These are phyloP conservation scores for Actinidia chinensis DNA, from an alignment of 179 eudicot species.

Conservation along the genomic window DNA sequence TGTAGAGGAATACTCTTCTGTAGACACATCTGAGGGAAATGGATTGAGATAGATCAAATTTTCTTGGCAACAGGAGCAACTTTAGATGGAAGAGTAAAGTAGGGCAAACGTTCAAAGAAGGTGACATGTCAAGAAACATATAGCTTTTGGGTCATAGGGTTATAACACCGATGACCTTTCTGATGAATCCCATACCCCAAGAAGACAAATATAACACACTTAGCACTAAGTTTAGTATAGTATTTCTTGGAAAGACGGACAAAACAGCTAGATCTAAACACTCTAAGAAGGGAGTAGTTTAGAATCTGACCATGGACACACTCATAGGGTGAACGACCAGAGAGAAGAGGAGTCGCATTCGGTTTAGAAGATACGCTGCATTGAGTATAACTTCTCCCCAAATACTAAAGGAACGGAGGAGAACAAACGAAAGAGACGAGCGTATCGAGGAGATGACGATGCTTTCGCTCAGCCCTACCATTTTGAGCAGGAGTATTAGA, in stretches of 20 bases:
- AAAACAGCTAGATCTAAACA: neutral
- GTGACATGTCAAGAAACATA: too few species aligned
- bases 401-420: neutral
- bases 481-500: too few species aligned
- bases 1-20: neutral
- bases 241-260: neutral
- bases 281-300: neutral
- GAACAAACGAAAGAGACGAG: neutral
- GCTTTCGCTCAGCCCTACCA: too few species aligned
- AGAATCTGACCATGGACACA: neutral
- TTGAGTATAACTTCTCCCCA: neutral
- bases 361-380: neutral
- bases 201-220: neutral
- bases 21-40: neutral
- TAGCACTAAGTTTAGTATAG: neutral
- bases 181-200: neutral
- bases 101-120: too few species aligned
- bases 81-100: too few species aligned
- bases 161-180: neutral
- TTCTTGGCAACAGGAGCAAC: neutral
- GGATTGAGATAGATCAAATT: neutral
- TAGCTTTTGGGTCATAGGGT: too few species aligned
- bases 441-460: too few species aligned
- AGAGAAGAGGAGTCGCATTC: neutral
- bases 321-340: neutral